phyloP scores from a whole-genome alignment of 2,329 filamentous ascomycete species.

The Dothistroma septosporum region DNA sequence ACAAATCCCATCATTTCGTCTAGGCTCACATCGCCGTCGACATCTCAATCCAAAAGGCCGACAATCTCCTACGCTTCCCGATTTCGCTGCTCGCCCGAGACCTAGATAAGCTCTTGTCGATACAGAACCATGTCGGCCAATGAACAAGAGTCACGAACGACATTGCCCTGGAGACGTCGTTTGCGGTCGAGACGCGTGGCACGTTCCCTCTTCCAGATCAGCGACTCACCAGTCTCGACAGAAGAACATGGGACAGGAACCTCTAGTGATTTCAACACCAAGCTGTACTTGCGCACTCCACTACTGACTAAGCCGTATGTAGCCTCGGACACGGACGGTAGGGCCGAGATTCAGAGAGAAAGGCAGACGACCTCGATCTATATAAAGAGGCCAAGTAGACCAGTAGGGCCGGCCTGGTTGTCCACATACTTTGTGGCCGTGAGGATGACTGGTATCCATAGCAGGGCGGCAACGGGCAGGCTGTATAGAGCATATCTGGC shows the following conservation, averaged over 20 bases:
- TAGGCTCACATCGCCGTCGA: slow-evolving; percentile 35
- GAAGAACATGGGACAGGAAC: slow-evolving; percentile 65
- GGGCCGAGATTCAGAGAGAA: slow-evolving; percentile 58
- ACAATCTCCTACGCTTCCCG: slow-evolving; percentile 33
- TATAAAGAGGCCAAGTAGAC: slow-evolving; percentile 59
- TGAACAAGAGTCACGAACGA: slow-evolving; percentile 35
- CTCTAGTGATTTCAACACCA: slow-evolving; percentile 60
- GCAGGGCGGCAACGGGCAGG: slow-evolving; percentile 57
- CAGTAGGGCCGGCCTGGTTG: slow-evolving; percentile 32
- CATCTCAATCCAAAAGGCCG: slow-evolving; percentile 31
- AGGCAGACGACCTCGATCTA: slow-evolving; percentile 69
- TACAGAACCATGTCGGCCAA: slow-evolving; percentile 27
- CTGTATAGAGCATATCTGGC: slow-evolving; percentile 67
- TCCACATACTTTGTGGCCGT: slow-evolving; percentile 30
- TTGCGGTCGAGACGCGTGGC: too few species aligned
- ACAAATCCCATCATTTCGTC: slow-evolving; percentile 35
- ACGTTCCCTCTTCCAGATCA: too few species aligned
- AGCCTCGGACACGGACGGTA: slow-evolving; percentile 64
- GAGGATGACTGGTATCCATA: slow-evolving; percentile 59
- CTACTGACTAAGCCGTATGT: slow-evolving; percentile 65
- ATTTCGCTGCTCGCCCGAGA: slow-evolving; percentile 26
- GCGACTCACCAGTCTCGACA: slow-evolving; percentile 51
- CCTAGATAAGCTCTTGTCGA: slow-evolving; percentile 27
- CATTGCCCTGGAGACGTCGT: too few species aligned
- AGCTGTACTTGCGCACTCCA: slow-evolving; percentile 66